Conservation (phyloP, 345 rosid species). For the Ceriops tagal region DNA sequence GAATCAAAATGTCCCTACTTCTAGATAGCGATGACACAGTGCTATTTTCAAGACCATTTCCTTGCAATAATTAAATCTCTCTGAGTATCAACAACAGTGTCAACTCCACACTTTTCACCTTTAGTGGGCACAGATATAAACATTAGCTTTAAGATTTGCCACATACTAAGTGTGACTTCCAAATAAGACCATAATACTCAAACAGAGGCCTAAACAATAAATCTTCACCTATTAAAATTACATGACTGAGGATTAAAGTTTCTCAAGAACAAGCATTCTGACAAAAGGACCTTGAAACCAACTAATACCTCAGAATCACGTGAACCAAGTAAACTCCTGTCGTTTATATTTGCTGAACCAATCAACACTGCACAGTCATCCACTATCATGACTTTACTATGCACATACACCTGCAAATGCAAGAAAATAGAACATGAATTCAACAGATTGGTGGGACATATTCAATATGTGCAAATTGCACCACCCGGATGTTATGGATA, state of each 20-base stretch:
- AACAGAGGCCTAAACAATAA: no score
- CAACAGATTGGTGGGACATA: background rate
- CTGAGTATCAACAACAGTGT: background rate
- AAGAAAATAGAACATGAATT: background rate
- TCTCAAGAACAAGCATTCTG: background rate
- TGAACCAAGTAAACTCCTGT: conserved; percentile 94
- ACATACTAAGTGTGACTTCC: no score
- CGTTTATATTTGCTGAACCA: conserved; percentile 96
- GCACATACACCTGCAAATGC: conserved; percentile 77
- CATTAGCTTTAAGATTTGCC: no score
- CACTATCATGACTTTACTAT: conserved; percentile 88
- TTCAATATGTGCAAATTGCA: background rate
- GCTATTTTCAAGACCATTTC: background rate
- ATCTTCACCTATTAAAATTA: background rate
- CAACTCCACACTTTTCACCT: background rate
- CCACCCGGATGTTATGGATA: background rate
- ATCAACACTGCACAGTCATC: conserved; percentile 69
- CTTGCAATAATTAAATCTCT: background rate
- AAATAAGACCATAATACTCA: no score
- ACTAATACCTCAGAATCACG: conserved; percentile 93
- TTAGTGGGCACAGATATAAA: no score
- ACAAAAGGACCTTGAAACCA: background rate
- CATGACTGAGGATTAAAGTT: background rate
- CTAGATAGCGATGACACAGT: background rate
- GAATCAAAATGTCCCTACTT: no score